Conservation (phyloP, 805 yeast species). For the Zygoascus biomembranicola region DNA sequence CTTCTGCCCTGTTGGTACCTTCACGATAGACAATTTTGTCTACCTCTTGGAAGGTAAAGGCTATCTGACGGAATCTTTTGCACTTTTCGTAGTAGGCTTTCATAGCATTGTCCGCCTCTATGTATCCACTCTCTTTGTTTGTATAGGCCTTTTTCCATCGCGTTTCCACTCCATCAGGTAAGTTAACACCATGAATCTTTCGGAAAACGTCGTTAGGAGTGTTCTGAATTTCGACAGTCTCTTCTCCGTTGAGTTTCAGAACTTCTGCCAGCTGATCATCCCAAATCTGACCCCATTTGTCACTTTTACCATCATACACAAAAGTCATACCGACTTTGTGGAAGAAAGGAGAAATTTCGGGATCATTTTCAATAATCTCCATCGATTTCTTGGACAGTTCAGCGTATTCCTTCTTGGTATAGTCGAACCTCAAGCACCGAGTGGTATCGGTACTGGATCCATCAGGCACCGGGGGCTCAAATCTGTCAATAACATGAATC, state of each 20-base stretch:
- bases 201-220: background rate
- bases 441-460: slow-evolving; percentile 3
- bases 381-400: background rate
- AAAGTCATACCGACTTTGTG: slow-evolving; percentile 2
- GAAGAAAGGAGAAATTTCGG: background rate
- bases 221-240: background rate
- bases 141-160: slow-evolving; percentile 3
- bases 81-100: slow-evolving; percentile 1
- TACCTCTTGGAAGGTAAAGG: background rate
- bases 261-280: background rate
- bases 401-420: background rate
- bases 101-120: slow-evolving; percentile 3
- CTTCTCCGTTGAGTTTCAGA: background rate
- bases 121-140: background rate
- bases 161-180: background rate
- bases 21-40: background rate
- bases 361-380: background rate
- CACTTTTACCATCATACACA: slow-evolving; percentile 3
- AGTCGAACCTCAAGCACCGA: slow-evolving; percentile 1
- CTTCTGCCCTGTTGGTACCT: slow-evolving; percentile 1
- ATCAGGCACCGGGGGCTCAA: slow-evolving; percentile 3
- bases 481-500: background rate
- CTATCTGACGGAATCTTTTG: background rate
- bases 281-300: slow-evolving; percentile 1
- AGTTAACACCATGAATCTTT: background rate